Base-by-base conservation (phyloP, 805 yeast species). In the Brettanomyces bruxellensis region DNA sequence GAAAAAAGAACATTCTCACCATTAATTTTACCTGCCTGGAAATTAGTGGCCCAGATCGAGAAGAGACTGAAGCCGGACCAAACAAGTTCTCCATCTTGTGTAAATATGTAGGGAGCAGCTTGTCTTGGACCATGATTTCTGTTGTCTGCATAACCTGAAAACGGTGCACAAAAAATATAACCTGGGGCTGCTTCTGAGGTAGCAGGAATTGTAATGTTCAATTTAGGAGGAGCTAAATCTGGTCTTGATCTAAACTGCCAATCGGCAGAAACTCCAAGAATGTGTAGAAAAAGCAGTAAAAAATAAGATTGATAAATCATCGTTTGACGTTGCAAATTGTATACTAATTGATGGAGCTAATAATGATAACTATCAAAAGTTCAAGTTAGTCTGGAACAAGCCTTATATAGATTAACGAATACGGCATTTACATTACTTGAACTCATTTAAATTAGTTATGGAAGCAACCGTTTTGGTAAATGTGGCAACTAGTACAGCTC, bases 1-100 rank as follows among this genome's bases (percentile, higher is more conserved):
- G 65, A 57, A 44, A 59, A 66, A 9, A 66, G 47, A 12, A 57
- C 49, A 41, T 58, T 62, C 39, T 57, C 50, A 5, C 63, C 67
- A 34, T 56, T 43, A 25, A 56, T 38, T n/a, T 41, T 49, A 24
- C 46, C 51, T 2, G 61, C 62, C 47, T 65, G 68, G 48, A 64
- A 61, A 44, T 66, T 63, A 25, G 65, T 48, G 9, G 62, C 56
- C 60, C 65, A 56, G 36, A 60, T 65, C 5, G 67, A 63, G 43
- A 60, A 60, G 49, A 60, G 57, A 4, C 59, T 48, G 50, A 58
- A 66, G 3, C 70, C 67, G 3, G 68, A 62, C 70, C 70, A 67
- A 13, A 66, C 65, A 24, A 67, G 54, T 24, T 65, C 69, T 11
- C 70, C 70, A n/a, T 55, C 43, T 30, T 57, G 59, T 25, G 58